phyloP scores from a whole-genome alignment of 129 eudicot species.

The Glebionis coronaria region DNA sequence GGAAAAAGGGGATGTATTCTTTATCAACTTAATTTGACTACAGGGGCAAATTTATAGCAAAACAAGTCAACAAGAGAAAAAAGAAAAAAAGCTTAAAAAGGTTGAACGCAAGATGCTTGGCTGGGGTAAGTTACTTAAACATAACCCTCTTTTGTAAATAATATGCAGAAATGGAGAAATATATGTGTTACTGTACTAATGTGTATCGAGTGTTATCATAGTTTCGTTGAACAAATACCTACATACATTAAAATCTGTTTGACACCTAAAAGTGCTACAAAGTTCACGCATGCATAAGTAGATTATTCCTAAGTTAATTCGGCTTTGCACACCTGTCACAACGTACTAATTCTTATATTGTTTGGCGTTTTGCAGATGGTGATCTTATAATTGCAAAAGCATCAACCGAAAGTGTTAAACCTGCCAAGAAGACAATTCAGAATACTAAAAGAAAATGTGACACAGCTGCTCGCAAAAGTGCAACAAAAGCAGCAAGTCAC shows the following conservation, averaged over 20 bases:
- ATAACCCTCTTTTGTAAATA: background rate
- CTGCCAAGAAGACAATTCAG: too few relatives aligned
- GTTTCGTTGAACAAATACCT: slow-evolving; percentile 5
- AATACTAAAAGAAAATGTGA: too few relatives aligned
- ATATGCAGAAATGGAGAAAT: background rate
- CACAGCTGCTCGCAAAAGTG: too few relatives aligned
- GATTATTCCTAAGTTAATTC: too few relatives aligned
- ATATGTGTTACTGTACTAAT: slow-evolving; percentile 8
- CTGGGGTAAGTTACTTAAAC: slow-evolving; percentile 66
- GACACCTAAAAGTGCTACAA: too few relatives aligned
- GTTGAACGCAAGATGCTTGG: slow-evolving; percentile 99
- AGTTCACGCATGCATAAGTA: too few relatives aligned
- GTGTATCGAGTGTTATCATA: slow-evolving; percentile 2
- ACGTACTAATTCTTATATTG: too few relatives aligned
- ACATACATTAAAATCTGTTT: background rate
- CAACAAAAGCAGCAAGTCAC: too few relatives aligned
- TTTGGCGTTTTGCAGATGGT: too few relatives aligned
- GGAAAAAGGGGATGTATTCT: background rate
- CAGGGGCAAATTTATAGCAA: slow-evolving; percentile 87
- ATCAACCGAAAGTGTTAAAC: too few relatives aligned
- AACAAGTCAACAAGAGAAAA: slow-evolving; percentile 82
- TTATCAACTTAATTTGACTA: slow-evolving; percentile 7
- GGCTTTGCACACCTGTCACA: too few relatives aligned
- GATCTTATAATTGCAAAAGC: too few relatives aligned
- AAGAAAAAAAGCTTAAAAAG: slow-evolving; percentile 83